Evolutionary conservation across 305 asterid genomes (phyloP).

Genomic region (Fraxinus baroniana): DNA sequence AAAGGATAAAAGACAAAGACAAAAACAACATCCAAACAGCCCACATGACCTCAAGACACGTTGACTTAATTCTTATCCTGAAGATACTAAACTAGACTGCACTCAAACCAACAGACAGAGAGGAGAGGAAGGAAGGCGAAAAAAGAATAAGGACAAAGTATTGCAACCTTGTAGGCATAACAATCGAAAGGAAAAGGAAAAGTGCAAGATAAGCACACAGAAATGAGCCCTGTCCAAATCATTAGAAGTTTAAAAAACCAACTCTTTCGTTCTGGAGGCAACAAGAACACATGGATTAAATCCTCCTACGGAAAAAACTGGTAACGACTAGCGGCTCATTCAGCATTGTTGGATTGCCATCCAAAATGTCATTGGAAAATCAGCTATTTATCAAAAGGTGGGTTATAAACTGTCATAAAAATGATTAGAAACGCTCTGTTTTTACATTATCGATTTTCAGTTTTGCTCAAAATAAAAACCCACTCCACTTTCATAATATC

Average conservation of each 20-base stretch:
- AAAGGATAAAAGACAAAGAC: not conserved
- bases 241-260: not conserved
- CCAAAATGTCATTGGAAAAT: not conserved
- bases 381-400: not conserved
- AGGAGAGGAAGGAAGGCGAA: not conserved
- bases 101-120: slow-evolving; percentile 6
- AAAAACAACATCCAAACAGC: slow-evolving; percentile 2
- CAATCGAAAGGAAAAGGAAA: not conserved
- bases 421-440: not conserved
- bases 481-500: not conserved
- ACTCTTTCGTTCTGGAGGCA: not conserved
- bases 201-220: not conserved
- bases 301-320: not conserved
- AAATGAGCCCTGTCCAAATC: not conserved
- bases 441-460: not conserved
- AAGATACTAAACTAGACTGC: not conserved
- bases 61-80: not conserved
- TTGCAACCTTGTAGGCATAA: not conserved
- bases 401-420: not conserved
- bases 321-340: not conserved
- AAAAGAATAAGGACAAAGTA: not conserved
- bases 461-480: not conserved
- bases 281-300: slow-evolving; percentile 4
- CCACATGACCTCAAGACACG: not conserved
- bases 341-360: not conserved